Percentiles rank a stretch among this genome's conserved stretches.
Conservation (phyloP, 1,284 basidiomycete genomes). For the Trichosporon sp. region DNA sequence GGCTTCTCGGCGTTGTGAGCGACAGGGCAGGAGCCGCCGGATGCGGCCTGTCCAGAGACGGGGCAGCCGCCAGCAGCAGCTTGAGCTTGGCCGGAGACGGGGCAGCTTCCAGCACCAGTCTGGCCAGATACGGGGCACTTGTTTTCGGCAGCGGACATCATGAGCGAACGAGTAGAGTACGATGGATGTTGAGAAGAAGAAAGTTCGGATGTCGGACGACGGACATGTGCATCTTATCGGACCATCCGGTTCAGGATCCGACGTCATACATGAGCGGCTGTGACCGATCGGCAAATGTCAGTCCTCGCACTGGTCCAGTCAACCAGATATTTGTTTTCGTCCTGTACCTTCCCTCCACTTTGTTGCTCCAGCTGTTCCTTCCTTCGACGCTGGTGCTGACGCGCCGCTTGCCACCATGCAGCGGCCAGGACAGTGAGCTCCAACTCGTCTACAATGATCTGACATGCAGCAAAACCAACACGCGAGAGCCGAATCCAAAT, state of each 20-base stretch:
- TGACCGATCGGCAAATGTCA: conserved; percentile 2
- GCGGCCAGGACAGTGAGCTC: conserved; percentile 16
- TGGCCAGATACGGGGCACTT: not conserved
- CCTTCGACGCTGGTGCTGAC: not conserved
- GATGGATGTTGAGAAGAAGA: not conserved
- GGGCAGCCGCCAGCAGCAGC: not conserved
- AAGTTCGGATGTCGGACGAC: not conserved
- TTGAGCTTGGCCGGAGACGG: not conserved
- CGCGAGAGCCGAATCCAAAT: conserved; percentile 42
- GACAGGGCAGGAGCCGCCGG: not conserved
- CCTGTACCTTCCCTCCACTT: not conserved
- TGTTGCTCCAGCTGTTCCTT: not conserved
- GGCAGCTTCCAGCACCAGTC: not conserved
- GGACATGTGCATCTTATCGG: not conserved
- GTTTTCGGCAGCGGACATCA: not conserved
- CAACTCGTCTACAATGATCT: not conserved
- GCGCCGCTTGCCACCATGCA: conserved; percentile 13
- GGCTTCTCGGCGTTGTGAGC: not conserved
- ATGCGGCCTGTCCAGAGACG: not conserved
- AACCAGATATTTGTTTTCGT: not conserved
- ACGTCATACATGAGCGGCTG: not conserved
- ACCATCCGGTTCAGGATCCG: not conserved
- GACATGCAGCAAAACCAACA: conserved; percentile 35
- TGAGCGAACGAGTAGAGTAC: not conserved
- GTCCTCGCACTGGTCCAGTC: not conserved